Base-by-base conservation (phyloP, 129 eudicot genomes). In the Silybum marianum region DNA sequence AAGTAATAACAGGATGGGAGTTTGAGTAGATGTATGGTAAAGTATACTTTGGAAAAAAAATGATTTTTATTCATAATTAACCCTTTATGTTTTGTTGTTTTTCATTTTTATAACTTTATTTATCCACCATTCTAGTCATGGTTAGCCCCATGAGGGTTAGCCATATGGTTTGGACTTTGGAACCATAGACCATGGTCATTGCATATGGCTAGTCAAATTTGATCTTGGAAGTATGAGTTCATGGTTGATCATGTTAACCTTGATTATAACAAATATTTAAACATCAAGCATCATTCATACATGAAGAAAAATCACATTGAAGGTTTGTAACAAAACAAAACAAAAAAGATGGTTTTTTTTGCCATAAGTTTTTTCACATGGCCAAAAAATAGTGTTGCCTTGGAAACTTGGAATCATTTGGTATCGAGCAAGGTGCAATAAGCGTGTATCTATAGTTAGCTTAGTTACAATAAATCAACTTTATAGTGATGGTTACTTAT, bases 21-120 rank as follows among this genome's bases (percentile, higher is more conserved):
- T 85, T 88, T 83, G 93, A 87, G 91, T 90, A 87, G 74, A 87
- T 74, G 73, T 87, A 77, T 87, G 89, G 90, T 87, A 85, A 85
- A 85, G 90, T 82, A 79, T 83, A 83, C 28, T 36, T 30, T 60
- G 44, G 51, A 39, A 54, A 72, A 23, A 23, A 72, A 38, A 78
- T 71, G 70, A 72, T 60, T 63, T 83, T 62, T 83, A 44, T 72
- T 46, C 83, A 77, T 77, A 36, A 70, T 71, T 83, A 40, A 67
- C 48, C 70, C 58, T 83, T 40, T 71, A 40, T 77, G 60, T 77
- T 19, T 69, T 83, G 62, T 42, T 40, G 23, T 40, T 72, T 71
- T 71, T 58, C 74, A 71, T 63, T 38, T 30, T 3, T 34, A 32
- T 9, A 36, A 36, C 76, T 74, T 82, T 69, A 12, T 39, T 12